phyloP scores from a whole-genome alignment of 177 flowering plant species.

The Vitis hybrid region DNA sequence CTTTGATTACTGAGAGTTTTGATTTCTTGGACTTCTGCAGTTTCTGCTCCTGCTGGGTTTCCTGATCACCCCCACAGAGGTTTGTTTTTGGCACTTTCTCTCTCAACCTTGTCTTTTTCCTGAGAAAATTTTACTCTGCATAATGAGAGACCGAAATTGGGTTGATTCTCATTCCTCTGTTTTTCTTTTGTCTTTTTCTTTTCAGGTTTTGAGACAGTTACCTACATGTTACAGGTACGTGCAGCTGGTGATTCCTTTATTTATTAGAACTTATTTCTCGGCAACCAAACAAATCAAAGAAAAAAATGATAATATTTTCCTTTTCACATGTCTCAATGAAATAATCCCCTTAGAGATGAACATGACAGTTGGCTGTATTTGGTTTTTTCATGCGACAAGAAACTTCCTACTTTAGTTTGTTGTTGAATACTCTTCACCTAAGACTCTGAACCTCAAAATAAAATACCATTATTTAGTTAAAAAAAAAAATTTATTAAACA shows the following conservation, averaged over 20 bases:
- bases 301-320: not conserved
- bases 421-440: too few species aligned
- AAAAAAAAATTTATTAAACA: too few species aligned
- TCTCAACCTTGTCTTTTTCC: not conserved
- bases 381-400: too few species aligned
- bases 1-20: not conserved
- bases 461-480: too few species aligned
- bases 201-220: slow-evolving; percentile 87
- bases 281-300: not conserved
- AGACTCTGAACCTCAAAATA: too few species aligned
- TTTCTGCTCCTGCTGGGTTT: slow-evolving; percentile 80
- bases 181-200: slow-evolving; percentile 15
- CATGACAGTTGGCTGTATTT: too few species aligned
- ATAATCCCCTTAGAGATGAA: too few species aligned
- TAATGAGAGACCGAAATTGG: not conserved
- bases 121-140: not conserved
- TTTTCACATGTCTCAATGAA: too few species aligned
- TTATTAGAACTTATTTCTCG: not conserved
- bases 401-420: too few species aligned
- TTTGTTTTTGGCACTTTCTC: slow-evolving; percentile 11
- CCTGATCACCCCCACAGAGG: slow-evolving; percentile 96
- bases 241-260: not conserved
- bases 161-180: slow-evolving; percentile 3
- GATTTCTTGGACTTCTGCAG: slow-evolving; percentile 35
- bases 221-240: slow-evolving; percentile 83